phyloP scores from a whole-genome alignment of 805 yeast species.

The Wickerhamiella kurtzmanii region DNA sequence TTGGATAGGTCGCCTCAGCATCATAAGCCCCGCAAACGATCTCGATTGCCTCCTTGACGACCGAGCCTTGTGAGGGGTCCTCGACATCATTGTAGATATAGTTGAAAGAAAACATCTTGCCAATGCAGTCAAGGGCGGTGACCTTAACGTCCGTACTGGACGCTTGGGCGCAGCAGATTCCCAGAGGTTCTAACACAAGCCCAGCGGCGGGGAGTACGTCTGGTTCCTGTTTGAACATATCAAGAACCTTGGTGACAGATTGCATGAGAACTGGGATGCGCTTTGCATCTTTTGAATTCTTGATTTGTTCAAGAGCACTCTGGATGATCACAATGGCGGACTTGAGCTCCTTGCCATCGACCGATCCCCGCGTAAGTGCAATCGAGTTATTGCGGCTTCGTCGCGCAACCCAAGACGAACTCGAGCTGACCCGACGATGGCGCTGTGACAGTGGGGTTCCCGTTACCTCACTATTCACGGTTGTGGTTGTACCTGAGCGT shows the following conservation, averaged over 20 bases:
- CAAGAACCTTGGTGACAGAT: slow-evolving; percentile 26
- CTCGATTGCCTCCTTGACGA: slow-evolving; percentile 70
- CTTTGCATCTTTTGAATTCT: slow-evolving; percentile 47
- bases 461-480: background rate
- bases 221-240: slow-evolving; percentile 19
- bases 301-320: slow-evolving; percentile 44
- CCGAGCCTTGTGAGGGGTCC: slow-evolving; percentile 28
- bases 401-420: slow-evolving; percentile 1
- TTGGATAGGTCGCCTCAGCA: slow-evolving; percentile 85
- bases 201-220: slow-evolving; percentile 31
- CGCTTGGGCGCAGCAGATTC: slow-evolving; percentile 50
- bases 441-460: background rate
- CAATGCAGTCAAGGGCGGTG: slow-evolving; percentile 69
- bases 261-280: slow-evolving; percentile 30
- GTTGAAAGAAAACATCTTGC: slow-evolving; percentile 79
- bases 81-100: slow-evolving; percentile 37
- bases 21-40: slow-evolving; percentile 75
- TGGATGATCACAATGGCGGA: slow-evolving; percentile 36
- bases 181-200: slow-evolving; percentile 64
- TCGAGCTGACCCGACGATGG: background rate
- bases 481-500: background rate
- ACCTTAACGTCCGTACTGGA: slow-evolving; percentile 51
- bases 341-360: slow-evolving; percentile 14
- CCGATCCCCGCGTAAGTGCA: slow-evolving; percentile 14
- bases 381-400: slow-evolving; percentile 6